Evolutionary conservation across 352 stramenopile species (phyloP), one percentile per base, ranked within the genome.

Genomic region (Aphanomyces stellatus): DNA sequence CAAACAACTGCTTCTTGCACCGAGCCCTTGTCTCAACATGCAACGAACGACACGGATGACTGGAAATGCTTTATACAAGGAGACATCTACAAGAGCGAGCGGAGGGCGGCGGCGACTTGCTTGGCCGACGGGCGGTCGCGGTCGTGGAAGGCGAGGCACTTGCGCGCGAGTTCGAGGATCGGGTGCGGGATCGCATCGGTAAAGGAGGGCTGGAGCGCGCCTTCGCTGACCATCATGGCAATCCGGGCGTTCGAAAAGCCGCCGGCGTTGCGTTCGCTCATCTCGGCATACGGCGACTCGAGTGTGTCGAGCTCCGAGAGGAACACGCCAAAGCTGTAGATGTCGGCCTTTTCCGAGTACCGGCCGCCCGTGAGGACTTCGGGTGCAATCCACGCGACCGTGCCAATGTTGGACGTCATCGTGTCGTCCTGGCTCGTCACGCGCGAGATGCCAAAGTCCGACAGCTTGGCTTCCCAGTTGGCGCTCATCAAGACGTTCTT

Each of bases 121-220:
- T 30, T 74, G 24, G 83, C 81, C 5, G 71, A 66, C 17, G 83
- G 83, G 4, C 83, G 77, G 19, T 85, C 66, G 24, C 68, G 71
- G 31, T 81, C 80, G 64, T 89, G 69, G 42, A 82, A 76, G 2
- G 68, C 75, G 60, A 81, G 75, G 55, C 83, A 91, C 5, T 76
- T 69, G 30, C 76, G 74, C 25, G 76, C 83, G 40, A 91, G 69
- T 25, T 71, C 65, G 13, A 72, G 65, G 15, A 91, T 34, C 24
- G 84, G 83, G 53, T 71, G 53, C 30, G 80, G 81, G 34, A 81
- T 87, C 10, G 56, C 67, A 22, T 76, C 66, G n/a, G 59, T 68
- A 42, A 92, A 87, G 55, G 76, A 77, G 25, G 83, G 83, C 74
- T 85, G 77, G 56, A 91, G 62, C 65, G 88, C 82, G 11, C 83